Conservation (phyloP, 2,329 filamentous ascomycete genomes). For the Calonectria pauciramosa region DNA sequence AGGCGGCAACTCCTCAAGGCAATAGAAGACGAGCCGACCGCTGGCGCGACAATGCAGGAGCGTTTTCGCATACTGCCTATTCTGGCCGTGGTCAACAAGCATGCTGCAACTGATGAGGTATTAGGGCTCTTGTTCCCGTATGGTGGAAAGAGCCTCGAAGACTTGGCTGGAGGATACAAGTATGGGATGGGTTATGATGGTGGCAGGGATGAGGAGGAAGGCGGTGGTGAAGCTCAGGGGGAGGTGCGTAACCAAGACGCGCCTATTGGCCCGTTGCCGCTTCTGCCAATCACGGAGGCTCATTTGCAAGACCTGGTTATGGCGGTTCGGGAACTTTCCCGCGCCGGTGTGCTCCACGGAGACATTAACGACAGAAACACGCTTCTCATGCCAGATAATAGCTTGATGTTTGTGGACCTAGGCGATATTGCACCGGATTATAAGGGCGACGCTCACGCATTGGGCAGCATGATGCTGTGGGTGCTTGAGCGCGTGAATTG, state of each 20-base stretch:
- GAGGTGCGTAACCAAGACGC: no score
- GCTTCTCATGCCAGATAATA: neutral
- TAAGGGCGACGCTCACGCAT: neutral
- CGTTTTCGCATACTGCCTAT: neutral
- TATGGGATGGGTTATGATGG: neutral
- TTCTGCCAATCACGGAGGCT: neutral
- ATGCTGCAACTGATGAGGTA: neutral
- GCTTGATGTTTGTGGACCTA: neutral
- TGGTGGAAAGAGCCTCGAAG: neutral
- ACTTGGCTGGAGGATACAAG: neutral
- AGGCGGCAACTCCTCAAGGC: neutral
- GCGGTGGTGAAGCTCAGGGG: neutral
- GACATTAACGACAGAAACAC: neutral
- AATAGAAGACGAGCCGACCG: neutral
- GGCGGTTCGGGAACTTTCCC: neutral
- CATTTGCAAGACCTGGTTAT: neutral
- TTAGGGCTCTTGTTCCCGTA: neutral
- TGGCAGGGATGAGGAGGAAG: neutral
- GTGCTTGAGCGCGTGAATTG: neutral
- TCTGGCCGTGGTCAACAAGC: neutral
- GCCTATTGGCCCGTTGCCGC: neutral
- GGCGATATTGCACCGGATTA: neutral
- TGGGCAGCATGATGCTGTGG: neutral
- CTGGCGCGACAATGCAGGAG: neutral
- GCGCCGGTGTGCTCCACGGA: neutral